phyloP scores from a whole-genome alignment of 768 basidiomycete genomes.

The Xerocomus potaroensis region DNA sequence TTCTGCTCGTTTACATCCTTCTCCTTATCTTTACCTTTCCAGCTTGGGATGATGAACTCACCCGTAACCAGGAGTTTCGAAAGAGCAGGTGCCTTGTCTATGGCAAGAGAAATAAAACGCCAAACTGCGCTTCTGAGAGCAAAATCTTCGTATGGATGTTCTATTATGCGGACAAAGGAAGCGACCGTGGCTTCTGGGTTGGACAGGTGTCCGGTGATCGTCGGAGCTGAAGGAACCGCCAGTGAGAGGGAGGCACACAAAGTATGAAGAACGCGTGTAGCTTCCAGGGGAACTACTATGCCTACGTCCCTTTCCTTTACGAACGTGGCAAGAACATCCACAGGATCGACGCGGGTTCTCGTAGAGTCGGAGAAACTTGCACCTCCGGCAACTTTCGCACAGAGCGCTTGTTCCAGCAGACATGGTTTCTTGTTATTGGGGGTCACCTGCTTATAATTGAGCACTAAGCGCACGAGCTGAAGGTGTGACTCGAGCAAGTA shows the following conservation, averaged over 20 bases:
- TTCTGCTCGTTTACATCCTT: constrained; percentile 9
- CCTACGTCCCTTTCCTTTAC: constrained; percentile 65
- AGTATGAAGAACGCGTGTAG: constrained; percentile 62
- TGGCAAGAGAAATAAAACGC: constrained; percentile 76
- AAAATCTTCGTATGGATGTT: constrained; percentile 78
- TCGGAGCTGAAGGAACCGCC: constrained; percentile 58
- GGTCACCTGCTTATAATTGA: constrained; percentile 59
- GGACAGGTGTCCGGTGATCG: constrained; percentile 73
- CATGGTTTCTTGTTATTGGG: constrained; percentile 44
- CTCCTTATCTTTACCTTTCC: constrained; percentile 38
- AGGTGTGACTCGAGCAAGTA: constrained; percentile 67
- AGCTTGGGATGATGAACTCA: constrained; percentile 49
- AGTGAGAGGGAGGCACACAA: constrained; percentile 63
- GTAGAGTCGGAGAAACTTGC: constrained; percentile 40
- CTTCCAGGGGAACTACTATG: constrained; percentile 55
- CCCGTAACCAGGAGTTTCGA: constrained; percentile 76
- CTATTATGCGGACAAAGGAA: constrained; percentile 64
- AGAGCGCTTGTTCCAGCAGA: constrained; percentile 73
- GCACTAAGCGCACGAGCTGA: constrained; percentile 53
- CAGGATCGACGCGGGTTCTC: constrained; percentile 57
- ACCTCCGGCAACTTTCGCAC: constrained; percentile 55
- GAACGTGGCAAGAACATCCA: constrained; percentile 69
- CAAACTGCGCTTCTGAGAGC: constrained; percentile 71
- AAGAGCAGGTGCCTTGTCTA: constrained; percentile 84
- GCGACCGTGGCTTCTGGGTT: constrained; percentile 70